A percentile compares a stretch with the other conserved stretches of the same genome.
Evolutionary conservation across 208 protist species (phyloP).

Genomic region (Trypanosoma theileri): DNA sequence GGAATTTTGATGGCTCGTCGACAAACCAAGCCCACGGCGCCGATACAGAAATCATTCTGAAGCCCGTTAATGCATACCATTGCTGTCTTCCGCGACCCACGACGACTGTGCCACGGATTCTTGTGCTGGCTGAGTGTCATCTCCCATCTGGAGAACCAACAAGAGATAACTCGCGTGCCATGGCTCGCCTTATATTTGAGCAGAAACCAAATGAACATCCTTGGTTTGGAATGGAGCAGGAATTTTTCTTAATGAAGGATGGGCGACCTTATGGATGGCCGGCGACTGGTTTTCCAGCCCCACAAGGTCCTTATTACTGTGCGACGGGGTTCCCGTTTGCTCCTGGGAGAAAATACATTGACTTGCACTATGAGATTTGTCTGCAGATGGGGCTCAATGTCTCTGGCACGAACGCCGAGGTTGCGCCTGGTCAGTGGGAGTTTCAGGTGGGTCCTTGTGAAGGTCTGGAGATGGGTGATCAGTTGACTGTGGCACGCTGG

Average conservation of each 20-base stretch:
- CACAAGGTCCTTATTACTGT: constrained; percentile 98
- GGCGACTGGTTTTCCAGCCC: constrained; percentile 87
- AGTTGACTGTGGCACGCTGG: constrained; percentile 93
- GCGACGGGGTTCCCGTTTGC: constrained; percentile 61
- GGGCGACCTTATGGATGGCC: constrained; percentile 86
- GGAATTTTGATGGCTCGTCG: constrained; percentile 98
- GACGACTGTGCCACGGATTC: constrained; percentile 84
- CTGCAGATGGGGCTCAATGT: constrained; percentile 84
- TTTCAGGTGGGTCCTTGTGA: constrained; percentile 96
- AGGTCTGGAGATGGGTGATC: constrained; percentile 92
- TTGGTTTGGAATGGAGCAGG: constrained; percentile 90
- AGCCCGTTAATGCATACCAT: constrained; percentile 82
- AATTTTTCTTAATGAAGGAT: constrained; percentile 71
- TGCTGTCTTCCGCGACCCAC: constrained; percentile 69
- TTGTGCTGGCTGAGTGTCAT: constrained; percentile 93
- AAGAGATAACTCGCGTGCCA: constrained; percentile 89
- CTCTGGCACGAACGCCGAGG: constrained; percentile 96
- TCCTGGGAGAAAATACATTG: constrained; percentile 89
- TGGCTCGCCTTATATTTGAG: constrained; percentile 87
- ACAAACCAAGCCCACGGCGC: constrained; percentile 67
- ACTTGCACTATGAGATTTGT: constrained; percentile 79
- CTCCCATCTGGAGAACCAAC: constrained; percentile 88
- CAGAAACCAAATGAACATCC: constrained; percentile 63
- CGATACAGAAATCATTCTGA: constrained; percentile 89
- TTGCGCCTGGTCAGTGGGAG: constrained; percentile 97